phyloP scores from a whole-genome alignment of 2,329 filamentous ascomycete species.

The Xylariaceae sp. region DNA sequence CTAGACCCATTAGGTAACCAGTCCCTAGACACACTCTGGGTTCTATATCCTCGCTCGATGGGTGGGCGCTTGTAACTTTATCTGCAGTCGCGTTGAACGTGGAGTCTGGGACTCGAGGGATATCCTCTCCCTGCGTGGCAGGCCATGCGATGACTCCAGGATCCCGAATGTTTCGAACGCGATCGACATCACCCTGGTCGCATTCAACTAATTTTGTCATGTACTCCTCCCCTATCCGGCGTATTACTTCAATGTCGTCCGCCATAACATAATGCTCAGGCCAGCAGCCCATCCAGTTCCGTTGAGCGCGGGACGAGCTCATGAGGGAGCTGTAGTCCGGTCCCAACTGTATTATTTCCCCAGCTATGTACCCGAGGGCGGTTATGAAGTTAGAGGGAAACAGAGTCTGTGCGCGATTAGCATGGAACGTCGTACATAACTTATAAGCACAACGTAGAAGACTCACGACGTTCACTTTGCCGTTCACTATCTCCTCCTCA shows the following conservation, averaged over 20 bases:
- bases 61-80: neutral
- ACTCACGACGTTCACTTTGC: too few relatives aligned
- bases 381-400: neutral
- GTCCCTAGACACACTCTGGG: constrained; percentile 4
- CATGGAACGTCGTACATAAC: constrained; percentile 1
- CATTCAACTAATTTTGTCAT: constrained; percentile 5
- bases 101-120: neutral
- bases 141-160: constrained; percentile 3
- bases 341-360: constrained; percentile 4
- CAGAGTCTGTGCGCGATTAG: neutral
- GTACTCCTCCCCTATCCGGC: constrained; percentile 7
- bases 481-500: too few relatives aligned
- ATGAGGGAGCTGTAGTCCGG: constrained; percentile 7
- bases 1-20: constrained; percentile 5
- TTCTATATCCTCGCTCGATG: neutral
- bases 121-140: too few relatives aligned
- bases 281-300: constrained; percentile 2
- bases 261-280: constrained; percentile 6
- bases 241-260: neutral
- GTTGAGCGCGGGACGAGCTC: constrained; percentile 2
- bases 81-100: neutral
- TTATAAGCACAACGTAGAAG: neutral
- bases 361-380: constrained; percentile 3
- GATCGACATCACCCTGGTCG: neutral
- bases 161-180: neutral